Conservation (phyloP, 306 rosid species). For the Vigna reflexopilosa region DNA sequence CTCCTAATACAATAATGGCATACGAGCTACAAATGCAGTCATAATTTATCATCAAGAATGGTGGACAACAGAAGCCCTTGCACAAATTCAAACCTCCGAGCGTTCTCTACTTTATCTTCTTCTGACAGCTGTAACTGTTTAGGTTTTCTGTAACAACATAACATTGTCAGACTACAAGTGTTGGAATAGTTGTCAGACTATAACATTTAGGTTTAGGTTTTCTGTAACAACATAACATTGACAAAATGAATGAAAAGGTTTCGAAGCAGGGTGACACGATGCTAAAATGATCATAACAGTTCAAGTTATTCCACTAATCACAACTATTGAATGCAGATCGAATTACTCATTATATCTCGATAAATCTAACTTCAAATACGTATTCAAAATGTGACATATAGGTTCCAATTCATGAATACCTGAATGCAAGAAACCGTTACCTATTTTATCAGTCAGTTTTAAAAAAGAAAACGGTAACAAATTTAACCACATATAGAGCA, state of each 20-base stretch:
- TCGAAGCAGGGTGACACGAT: not conserved
- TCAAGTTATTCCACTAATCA: not conserved
- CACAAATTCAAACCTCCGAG: constrained; percentile 74
- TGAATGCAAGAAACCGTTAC: not conserved
- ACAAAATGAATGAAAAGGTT: not conserved
- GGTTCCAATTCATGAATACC: too few relatives aligned
- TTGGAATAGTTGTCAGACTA: not conserved
- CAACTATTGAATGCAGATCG: not conserved
- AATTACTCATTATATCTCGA: not conserved
- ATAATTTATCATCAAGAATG: constrained; percentile 59
- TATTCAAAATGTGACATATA: too few relatives aligned
- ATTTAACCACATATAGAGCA: not conserved
- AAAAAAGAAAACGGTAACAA: constrained; percentile 4
- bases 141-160: constrained; percentile 59
- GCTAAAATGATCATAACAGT: constrained; percentile 19
- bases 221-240: constrained; percentile 56
- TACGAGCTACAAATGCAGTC: constrained; percentile 44
- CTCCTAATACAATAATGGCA: constrained; percentile 41
- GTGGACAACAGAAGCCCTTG: constrained; percentile 86
- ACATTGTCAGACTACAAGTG: constrained; percentile 38
- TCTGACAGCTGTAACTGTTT: constrained; percentile 54
- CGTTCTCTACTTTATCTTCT: constrained; percentile 74
- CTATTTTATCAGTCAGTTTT: not conserved
- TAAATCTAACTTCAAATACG: too few relatives aligned
- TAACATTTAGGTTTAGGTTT: constrained; percentile 49